Base-by-base conservation (phyloP, 331 rosid genomes). In the Rosa hybrid region DNA sequence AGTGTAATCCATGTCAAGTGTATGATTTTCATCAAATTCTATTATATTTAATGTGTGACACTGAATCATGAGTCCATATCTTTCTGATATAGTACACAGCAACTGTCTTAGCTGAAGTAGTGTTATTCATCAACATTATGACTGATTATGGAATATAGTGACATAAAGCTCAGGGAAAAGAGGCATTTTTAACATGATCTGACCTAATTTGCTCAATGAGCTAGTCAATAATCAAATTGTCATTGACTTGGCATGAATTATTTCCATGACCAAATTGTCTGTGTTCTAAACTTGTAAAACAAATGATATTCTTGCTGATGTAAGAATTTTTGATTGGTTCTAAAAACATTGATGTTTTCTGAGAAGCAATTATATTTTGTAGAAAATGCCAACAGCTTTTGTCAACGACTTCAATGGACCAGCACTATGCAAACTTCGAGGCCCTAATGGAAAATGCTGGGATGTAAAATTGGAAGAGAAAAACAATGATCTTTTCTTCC, bases 361-460 rank as follows among this genome's bases (percentile, higher is more conserved):
- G 44, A 64, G 25, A 34, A 67, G 48, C 48, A 7, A 72, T 14
- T 49, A 17, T 27, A 2, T 51, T 72, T 50, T 54, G 25, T 50
- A 75, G 78, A 44, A 14, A 56, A 75, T 56, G 41, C 69, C 78
- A 8, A 42, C 34, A 38, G 70, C 30, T 18, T 72, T 23, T 51
- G 25, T 8, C 46, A 51, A 51, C 57, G 20, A 56, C 39, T 74
- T 53, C 20, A 14, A 75, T 41, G 67, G 67, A 6, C 64, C 27
- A 13, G 44, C 18, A 60, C 70, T 42, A 3, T 12, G 78, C 51
- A 60, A 20, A 39, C 27, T 75, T 12, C 4, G 4, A 38, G 70
- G 51, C 54, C 78, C 78, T 38, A 57, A 8, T 57, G 78, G 78
- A 21, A 75, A 38, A n/a, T 9, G 13, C 39, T 75, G 78, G 70